Conservation (phyloP, 345 rosid species). For the Cardamine resedifolia region DNA sequence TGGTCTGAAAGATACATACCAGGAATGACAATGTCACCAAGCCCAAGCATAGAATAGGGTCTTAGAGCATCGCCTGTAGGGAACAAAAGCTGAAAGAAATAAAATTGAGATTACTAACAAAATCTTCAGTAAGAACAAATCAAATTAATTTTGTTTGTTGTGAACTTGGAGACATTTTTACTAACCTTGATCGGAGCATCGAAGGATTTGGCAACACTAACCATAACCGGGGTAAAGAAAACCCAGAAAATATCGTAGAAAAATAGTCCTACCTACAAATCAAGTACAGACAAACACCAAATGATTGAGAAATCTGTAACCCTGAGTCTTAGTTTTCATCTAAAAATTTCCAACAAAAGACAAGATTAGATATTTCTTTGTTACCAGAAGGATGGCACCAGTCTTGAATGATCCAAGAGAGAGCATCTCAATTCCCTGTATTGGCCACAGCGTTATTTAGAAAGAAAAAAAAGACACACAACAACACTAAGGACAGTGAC, state of each 20-base stretch:
- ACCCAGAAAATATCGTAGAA: conserved; percentile 98
- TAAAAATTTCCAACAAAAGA: background rate
- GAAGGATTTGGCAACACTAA: conserved; percentile 96
- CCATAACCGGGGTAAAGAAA: conserved; percentile 99
- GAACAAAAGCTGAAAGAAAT: conserved; percentile 72
- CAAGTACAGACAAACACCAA: conserved; percentile 14
- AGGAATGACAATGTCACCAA: conserved; percentile 98
- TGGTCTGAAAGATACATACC: conserved; percentile 46
- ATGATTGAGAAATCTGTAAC: conserved; percentile 1
- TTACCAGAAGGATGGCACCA: conserved; percentile 95
- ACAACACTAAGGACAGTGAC: background rate
- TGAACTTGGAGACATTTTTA: background rate
- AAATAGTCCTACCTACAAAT: conserved; percentile 86
- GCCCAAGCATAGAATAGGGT: conserved; percentile 99
- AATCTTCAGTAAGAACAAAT: background rate
- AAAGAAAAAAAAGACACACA: background rate
- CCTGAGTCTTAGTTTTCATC: background rate
- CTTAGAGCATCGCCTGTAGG: conserved; percentile 75
- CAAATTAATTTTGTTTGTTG: background rate
- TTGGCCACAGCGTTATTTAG: background rate
- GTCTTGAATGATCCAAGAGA: conserved; percentile 97
- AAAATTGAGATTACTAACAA: background rate
- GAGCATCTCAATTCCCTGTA: conserved; percentile 98
- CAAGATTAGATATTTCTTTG: background rate
- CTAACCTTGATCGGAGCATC: conserved; percentile 99